Base-by-base conservation (phyloP, 805 yeast genomes). In the Candida boidinii region DNA sequence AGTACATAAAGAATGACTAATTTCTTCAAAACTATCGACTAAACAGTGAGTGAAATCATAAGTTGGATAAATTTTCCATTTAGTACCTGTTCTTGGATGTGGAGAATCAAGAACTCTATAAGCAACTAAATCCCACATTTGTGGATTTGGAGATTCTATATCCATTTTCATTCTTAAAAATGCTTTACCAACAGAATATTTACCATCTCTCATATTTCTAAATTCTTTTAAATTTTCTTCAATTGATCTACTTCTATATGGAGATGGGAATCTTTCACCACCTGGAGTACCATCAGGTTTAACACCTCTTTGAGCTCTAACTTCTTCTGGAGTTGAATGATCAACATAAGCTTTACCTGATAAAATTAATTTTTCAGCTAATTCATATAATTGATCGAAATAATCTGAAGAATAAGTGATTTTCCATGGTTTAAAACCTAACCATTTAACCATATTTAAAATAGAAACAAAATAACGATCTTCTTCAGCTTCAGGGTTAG, bases 71-170 rank as follows among this genome's bases (percentile, higher is more conserved):
- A 92, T 90, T 62, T 82, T 85, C 99, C 99, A 92, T 60, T 84
- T 84, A 53, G 76, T 80, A 36, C 97, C 99, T 10, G 98, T 92
- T 63, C 97, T 79, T 61, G 90, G 94, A 61, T 92, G 98, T 22
- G 87, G 75, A 11, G 95, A 87, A 47, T 90, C 72, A 48, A 92
- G 68, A 3, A 92, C 95, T 57, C 99, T 76, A 64, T 92, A 92
- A 10, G 98, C 98, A 41, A 92, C 92, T 43, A 92, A 70, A 62
- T 92, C 99, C 99, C 99, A 92, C 98, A 92, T 92, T 64, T 92
- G 98, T 13, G 99, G 99, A 42, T 85, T 83, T 42, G 96, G 95
- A 13, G 92, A 82, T 7, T 59, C 54, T 42, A 92, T 64, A 51
- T 92, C 95, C 68, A 86, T 96, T 57, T 90, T 90, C 97, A 92